phyloP scores from a whole-genome alignment of 2,329 filamentous ascomycete genomes.

The Paracamarosporium sp. region DNA sequence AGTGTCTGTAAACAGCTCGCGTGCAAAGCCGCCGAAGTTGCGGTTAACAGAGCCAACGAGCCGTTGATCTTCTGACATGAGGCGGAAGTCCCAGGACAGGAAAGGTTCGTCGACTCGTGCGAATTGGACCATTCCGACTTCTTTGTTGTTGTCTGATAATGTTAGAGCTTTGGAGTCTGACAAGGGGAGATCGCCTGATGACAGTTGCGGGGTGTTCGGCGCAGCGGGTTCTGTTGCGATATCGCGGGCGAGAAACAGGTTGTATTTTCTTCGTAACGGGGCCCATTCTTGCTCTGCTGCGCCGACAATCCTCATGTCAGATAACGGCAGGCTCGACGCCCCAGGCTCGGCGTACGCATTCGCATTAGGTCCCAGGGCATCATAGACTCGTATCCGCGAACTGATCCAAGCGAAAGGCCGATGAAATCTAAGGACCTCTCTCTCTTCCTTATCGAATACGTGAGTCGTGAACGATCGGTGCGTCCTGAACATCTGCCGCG shows the following conservation, averaged over 20 bases:
- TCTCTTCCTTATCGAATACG: constrained; percentile 67
- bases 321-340: constrained; percentile 56
- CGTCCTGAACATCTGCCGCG: constrained; percentile 66
- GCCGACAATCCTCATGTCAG: constrained; percentile 68
- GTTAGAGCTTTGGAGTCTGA: constrained; percentile 58
- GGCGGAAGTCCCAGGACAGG: constrained; percentile 69
- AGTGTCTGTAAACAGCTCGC: constrained; percentile 71
- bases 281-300: constrained; percentile 71
- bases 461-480: constrained; percentile 70
- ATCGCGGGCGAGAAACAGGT: constrained; percentile 65
- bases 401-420: constrained; percentile 70
- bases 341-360: constrained; percentile 48
- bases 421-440: constrained; percentile 67
- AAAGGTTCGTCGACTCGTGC: constrained; percentile 69
- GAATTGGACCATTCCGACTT: constrained; percentile 64
- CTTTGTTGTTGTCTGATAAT: constrained; percentile 42
- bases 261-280: constrained; percentile 67
- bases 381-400: constrained; percentile 56
- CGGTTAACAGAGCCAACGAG: constrained; percentile 69
- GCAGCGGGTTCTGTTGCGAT: constrained; percentile 43
- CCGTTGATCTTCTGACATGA: constrained; percentile 57
- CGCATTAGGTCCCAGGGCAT: constrained; percentile 31
- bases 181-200: constrained; percentile 54
- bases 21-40: constrained; percentile 67
- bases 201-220: constrained; percentile 47